These are phyloP conservation scores for Fusarium kyushuense DNA, from an alignment of 2,329 filamentous ascomycete species.

Conservation along the genomic window DNA sequence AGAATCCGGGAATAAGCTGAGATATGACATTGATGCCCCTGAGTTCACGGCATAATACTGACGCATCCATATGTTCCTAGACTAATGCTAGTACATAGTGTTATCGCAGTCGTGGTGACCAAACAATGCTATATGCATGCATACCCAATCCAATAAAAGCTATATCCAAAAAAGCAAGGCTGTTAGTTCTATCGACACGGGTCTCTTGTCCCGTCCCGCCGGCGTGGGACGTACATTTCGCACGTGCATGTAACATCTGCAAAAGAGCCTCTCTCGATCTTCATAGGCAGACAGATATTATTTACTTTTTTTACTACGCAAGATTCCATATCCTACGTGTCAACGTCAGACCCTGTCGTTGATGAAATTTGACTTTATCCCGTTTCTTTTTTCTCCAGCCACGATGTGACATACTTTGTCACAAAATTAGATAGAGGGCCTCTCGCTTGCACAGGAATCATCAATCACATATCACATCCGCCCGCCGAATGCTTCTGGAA, in stretches of 20 bases:
- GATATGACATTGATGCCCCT: slow-evolving; percentile 14
- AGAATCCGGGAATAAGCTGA: slow-evolving; percentile 3
- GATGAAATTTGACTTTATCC: slow-evolving; percentile 2
- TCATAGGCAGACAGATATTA: slow-evolving; percentile 8
- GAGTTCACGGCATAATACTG: slow-evolving; percentile 5
- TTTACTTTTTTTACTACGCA: slow-evolving; percentile 9
- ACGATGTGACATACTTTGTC: neutral
- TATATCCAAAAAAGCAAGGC: slow-evolving; percentile 7
- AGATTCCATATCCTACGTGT: slow-evolving; percentile 23
- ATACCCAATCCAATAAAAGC: neutral
- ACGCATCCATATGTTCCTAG: neutral
- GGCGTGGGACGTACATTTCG: slow-evolving; percentile 25
- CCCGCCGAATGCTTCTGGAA: slow-evolving; percentile 1
- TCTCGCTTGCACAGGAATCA: slow-evolving; percentile 9
- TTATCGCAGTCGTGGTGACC: neutral
- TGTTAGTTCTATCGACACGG: slow-evolving; percentile 27
- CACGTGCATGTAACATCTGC: slow-evolving; percentile 32
- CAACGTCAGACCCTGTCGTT: slow-evolving; percentile 7
- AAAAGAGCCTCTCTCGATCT: slow-evolving; percentile 10
- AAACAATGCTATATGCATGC: neutral
- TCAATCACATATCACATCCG: slow-evolving; percentile 6
- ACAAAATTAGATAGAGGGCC: neutral
- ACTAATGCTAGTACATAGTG: neutral
- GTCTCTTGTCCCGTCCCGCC: slow-evolving; percentile 30
- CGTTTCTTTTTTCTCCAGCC: slow-evolving; percentile 14